Conservation (phyloP, 176 grass and related monocot species). For the Tuctoria greenei region DNA sequence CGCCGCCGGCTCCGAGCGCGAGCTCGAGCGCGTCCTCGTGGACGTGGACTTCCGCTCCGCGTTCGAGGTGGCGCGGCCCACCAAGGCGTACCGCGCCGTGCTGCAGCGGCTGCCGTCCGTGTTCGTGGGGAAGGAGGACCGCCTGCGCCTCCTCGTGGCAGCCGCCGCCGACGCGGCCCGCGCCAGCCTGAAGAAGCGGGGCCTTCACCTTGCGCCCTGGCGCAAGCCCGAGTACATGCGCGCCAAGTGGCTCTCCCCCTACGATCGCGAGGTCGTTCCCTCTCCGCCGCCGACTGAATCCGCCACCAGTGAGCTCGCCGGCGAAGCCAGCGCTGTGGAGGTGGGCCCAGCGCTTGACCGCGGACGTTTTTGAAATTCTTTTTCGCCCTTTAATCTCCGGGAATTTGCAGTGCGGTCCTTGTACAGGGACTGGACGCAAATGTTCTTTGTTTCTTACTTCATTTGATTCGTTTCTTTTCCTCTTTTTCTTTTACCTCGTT, state of each 20-base stretch:
- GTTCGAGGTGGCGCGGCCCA: slow-evolving; percentile 84
- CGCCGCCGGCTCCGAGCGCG: slow-evolving; percentile 29
- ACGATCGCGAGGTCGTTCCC: slow-evolving; percentile 46
- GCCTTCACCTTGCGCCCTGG: slow-evolving; percentile 78
- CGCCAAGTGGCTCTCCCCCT: slow-evolving; percentile 83
- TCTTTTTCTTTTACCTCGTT: slow-evolving; percentile 16
- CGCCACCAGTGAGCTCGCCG: slow-evolving; percentile 59
- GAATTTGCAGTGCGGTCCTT: slow-evolving; percentile 32
- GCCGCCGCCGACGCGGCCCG: slow-evolving; percentile 56
- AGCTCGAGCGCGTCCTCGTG: slow-evolving; percentile 63
- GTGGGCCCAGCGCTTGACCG: slow-evolving; percentile 26
- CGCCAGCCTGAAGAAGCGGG: slow-evolving; percentile 79
- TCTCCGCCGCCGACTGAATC: slow-evolving; percentile 8
- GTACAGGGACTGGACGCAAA: slow-evolving; percentile 25
- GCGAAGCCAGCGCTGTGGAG: slow-evolving; percentile 29
- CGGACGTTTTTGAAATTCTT: slow-evolving; percentile 26
- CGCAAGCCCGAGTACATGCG: slow-evolving; percentile 91
- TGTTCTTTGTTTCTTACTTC: not conserved
- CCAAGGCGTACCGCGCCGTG: slow-evolving; percentile 63
- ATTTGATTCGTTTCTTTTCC: not conserved
- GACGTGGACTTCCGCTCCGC: slow-evolving; percentile 75
- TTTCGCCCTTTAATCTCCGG: not conserved
- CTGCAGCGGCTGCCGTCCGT: slow-evolving; percentile 61
- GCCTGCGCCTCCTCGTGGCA: slow-evolving; percentile 66
- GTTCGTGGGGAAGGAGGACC: slow-evolving; percentile 76